These are phyloP conservation scores for Lodderomyces orthopsilosis DNA, from an alignment of 1,139 yeast species.

Conservation along the genomic window DNA sequence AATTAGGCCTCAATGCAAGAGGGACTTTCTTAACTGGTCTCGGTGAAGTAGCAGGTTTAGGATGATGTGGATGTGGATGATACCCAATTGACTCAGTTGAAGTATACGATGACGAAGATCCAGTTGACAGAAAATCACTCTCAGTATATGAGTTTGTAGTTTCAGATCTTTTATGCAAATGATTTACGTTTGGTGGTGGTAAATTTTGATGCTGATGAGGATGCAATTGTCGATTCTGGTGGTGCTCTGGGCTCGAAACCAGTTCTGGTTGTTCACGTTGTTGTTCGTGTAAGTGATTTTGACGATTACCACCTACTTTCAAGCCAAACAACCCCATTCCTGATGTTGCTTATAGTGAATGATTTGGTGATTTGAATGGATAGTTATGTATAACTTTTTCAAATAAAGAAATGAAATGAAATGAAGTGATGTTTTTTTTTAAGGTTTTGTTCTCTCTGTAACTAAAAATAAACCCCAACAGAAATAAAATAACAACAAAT, in stretches of 20 bases:
- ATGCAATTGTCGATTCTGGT: neutral
- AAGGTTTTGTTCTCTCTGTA: neutral
- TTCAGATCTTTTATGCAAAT: conserved; percentile 9
- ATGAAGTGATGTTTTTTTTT: neutral
- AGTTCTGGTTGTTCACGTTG: neutral
- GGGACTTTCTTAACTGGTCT: conserved; percentile 10
- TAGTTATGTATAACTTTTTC: neutral
- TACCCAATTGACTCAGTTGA: conserved; percentile 20
- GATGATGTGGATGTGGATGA: conserved; percentile 13
- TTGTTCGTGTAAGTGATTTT: neutral
- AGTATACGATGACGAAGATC: conserved; percentile 35
- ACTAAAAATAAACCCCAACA: neutral
- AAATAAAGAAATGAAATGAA: neutral
- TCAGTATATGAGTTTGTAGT: conserved; percentile 22
- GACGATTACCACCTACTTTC: neutral
- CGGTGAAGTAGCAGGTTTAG: conserved; percentile 6
- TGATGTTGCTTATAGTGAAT: neutral
- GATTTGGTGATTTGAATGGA: neutral
- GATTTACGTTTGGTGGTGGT: conserved; percentile 1
- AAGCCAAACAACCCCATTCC: conserved; percentile 1
- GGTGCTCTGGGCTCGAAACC: neutral
- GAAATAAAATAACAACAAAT: neutral
- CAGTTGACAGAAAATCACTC: conserved; percentile 32
- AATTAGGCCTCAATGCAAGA: conserved; percentile 12
- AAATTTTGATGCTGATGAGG: neutral